These are phyloP conservation scores for Heritiera littoralis DNA, from an alignment of 345 rosid genomes.

Conservation along the genomic window DNA sequence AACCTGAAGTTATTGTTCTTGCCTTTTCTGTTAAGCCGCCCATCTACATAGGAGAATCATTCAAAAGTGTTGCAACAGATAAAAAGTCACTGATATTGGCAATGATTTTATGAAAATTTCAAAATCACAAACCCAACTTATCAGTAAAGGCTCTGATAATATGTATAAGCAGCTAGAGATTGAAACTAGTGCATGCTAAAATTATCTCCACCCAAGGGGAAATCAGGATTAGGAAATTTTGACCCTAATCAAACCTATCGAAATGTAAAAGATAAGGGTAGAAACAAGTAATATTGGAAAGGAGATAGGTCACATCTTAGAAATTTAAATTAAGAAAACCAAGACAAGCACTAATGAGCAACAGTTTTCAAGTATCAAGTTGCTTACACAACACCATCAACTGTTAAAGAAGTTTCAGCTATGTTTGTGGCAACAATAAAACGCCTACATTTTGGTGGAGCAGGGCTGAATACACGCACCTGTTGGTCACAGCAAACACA, in stretches of 20 bases:
- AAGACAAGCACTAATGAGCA: conserved; percentile 24
- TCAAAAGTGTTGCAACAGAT: neutral
- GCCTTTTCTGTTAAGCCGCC: neutral
- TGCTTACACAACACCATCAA: conserved; percentile 99
- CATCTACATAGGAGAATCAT: conserved; percentile 1
- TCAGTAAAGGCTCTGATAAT: neutral
- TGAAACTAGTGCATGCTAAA: neutral
- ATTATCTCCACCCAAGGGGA: neutral
- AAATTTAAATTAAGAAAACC: neutral
- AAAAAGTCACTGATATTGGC: conserved; percentile 1
- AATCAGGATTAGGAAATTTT: neutral
- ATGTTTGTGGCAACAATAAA: conserved; percentile 94
- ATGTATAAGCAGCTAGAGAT: neutral
- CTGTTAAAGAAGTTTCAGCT: conserved; percentile 97
- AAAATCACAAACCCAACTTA: neutral
- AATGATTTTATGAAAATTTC: conserved; percentile 7
- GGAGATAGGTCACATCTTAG: neutral
- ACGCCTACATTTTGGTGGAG: conserved; percentile 93
- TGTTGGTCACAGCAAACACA: conserved; percentile 39
- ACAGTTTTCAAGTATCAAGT: conserved; percentile 30
- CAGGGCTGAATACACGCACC: conserved; percentile 93
- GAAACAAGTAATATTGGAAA: conserved; percentile 5
- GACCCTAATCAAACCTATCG: conserved; percentile 1
- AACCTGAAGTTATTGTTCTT: conserved; percentile 1
- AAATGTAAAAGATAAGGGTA: neutral